Conservation (phyloP, 371 early-diverging fungal genomes). For the Spiromyces aspiralis region DNA sequence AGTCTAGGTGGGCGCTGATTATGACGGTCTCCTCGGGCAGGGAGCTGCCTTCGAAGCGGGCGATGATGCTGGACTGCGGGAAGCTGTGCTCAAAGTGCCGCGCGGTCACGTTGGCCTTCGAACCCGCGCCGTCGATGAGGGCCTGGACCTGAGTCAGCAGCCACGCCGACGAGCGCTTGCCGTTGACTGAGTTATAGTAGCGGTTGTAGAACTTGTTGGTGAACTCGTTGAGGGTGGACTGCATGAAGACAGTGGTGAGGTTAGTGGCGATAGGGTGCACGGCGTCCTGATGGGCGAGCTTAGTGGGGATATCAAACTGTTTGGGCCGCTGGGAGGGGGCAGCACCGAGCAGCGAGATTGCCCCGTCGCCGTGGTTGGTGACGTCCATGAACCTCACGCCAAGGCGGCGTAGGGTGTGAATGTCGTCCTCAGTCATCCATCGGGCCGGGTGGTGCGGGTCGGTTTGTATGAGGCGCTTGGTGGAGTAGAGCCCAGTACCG, state of each 20-base stretch:
- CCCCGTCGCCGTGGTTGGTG: constrained; percentile 35
- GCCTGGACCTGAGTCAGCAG: constrained; percentile 40
- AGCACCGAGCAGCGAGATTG: neutral
- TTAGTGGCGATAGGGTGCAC: constrained; percentile 34
- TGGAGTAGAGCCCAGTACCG: no score
- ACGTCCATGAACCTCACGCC: constrained; percentile 72
- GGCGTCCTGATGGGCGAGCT: constrained; percentile 5
- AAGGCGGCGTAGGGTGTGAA: constrained; percentile 42
- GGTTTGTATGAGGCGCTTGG: constrained; percentile 21
- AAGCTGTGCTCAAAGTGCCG: constrained; percentile 48
- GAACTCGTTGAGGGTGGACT: constrained; percentile 42
- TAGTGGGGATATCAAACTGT: constrained; percentile 5
- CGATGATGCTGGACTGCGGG: constrained; percentile 30
- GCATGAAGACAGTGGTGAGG: constrained; percentile 39
- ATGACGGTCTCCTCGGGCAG: constrained; percentile 48
- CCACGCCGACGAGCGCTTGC: constrained; percentile 59
- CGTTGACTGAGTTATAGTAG: constrained; percentile 66
- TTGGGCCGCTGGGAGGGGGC: neutral
- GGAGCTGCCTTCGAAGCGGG: constrained; percentile 46
- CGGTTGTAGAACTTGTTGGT: constrained; percentile 72
- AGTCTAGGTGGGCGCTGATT: constrained; percentile 83
- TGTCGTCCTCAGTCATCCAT: constrained; percentile 49
- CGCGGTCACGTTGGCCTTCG: constrained; percentile 45
- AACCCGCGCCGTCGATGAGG: constrained; percentile 25
- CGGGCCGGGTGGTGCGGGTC: constrained; percentile 11